Evolutionary conservation across 495 filamentous ascomycete species (phyloP).

Genomic region (Darksidea phi): DNA sequence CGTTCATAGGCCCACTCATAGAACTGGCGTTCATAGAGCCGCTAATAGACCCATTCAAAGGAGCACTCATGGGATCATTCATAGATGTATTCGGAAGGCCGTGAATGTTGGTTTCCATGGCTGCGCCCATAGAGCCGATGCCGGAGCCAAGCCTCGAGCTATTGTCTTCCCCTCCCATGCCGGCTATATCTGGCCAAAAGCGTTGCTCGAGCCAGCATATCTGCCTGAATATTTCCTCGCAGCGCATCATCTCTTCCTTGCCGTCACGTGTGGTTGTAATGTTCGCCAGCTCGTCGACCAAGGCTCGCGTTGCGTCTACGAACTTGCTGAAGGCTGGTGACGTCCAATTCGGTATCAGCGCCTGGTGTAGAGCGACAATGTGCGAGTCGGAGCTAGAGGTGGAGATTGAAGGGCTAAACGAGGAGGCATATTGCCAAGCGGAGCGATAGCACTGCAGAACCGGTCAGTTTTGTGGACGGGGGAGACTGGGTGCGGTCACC

Average conservation of each 20-base stretch:
- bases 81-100: constrained; percentile 16
- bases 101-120: constrained; percentile 22
- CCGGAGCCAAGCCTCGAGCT: constrained; percentile 18
- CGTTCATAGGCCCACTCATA: constrained; percentile 7
- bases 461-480: neutral
- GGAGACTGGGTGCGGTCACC: no score
- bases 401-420: constrained; percentile 36
- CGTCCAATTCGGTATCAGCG: constrained; percentile 49
- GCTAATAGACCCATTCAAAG: constrained; percentile 18
- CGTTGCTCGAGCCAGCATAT: constrained; percentile 44
- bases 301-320: constrained; percentile 42
- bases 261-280: constrained; percentile 40
- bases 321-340: constrained; percentile 45
- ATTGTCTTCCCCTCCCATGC: constrained; percentile 47
- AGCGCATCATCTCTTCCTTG: constrained; percentile 41
- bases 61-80: constrained; percentile 17
- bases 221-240: constrained; percentile 44
- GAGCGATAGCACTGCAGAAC: constrained; percentile 41
- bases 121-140: constrained; percentile 11
- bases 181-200: constrained; percentile 47
- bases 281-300: constrained; percentile 48
- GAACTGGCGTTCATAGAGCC: constrained; percentile 6
- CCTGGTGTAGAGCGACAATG: constrained; percentile 45
- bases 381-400: constrained; percentile 36
- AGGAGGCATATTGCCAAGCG: constrained; percentile 45